A percentile compares a stretch with the other conserved stretches of the same genome.
Conservation (phyloP, 495 filamentous ascomycete species). For the Penicillium waksmanii region DNA sequence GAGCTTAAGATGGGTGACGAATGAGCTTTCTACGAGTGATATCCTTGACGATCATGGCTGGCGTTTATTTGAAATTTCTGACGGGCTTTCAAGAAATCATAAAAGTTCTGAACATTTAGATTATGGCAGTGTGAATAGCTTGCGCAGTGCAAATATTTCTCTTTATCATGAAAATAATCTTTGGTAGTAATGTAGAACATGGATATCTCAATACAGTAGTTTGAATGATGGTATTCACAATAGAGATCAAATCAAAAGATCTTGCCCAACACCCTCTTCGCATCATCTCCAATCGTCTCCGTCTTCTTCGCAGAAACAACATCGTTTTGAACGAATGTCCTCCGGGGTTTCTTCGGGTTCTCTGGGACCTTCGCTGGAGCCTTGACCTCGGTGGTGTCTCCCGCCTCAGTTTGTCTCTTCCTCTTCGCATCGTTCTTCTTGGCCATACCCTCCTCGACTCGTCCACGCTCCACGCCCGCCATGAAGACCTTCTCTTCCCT, state of each 20-base stretch:
- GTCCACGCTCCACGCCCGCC: constrained; percentile 79
- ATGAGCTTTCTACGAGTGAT: constrained; percentile 30
- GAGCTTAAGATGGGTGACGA: constrained; percentile 68
- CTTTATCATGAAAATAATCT: background rate
- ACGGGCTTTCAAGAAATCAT: constrained; percentile 14
- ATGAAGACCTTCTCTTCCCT: constrained; percentile 86
- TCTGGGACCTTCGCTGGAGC: constrained; percentile 8
- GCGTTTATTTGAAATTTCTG: constrained; percentile 29
- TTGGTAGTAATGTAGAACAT: constrained; percentile 4
- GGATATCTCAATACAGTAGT: constrained; percentile 6
- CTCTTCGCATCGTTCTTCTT: constrained; percentile 65
- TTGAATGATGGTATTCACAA: background rate
- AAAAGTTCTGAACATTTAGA: constrained; percentile 24
- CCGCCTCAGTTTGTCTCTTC: constrained; percentile 38
- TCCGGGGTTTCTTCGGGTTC: constrained; percentile 36
- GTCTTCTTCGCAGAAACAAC: constrained; percentile 49
- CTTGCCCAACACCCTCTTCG: constrained; percentile 77
- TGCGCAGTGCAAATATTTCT: constrained; percentile 7
- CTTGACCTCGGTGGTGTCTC: constrained; percentile 20
- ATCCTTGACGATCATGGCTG: constrained; percentile 38
- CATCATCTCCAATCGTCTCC: constrained; percentile 61
- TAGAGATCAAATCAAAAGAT: constrained; percentile 59
- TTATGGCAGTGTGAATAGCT: constrained; percentile 15
- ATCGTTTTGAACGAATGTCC: constrained; percentile 77
- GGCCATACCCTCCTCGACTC: constrained; percentile 72